Evolutionary conservation across 129 eudicot species (phyloP).

Genomic region (Smallanthus sonchifolius): DNA sequence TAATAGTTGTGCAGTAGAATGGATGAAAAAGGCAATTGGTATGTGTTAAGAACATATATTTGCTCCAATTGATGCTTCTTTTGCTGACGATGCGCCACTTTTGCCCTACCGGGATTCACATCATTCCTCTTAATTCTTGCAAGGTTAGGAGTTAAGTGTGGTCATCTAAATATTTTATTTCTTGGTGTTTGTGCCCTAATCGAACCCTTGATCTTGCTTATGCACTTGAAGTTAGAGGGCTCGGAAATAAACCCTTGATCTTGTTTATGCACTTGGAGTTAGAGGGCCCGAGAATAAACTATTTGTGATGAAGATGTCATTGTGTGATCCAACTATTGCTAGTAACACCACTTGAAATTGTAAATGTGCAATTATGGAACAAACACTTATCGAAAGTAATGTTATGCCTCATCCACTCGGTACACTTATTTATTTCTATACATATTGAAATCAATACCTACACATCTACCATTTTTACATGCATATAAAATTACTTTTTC

Average conservation of each 20-base stretch:
- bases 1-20: conserved; percentile 75
- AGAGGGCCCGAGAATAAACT: no score
- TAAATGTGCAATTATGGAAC: no score
- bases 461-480: no score
- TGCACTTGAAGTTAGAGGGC: conserved; percentile 70
- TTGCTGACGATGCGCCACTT: conserved; percentile 94
- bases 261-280: no score
- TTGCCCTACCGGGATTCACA: conserved; percentile 91
- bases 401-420: no score
- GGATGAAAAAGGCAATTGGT: conserved; percentile 87
- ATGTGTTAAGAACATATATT: conserved; percentile 83
- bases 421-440: no score
- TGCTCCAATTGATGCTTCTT: conserved; percentile 92
- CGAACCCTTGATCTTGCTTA: conserved; percentile 96
- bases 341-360: no score
- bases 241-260: conserved; percentile 59
- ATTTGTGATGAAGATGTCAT: no score
- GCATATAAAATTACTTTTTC: no score
- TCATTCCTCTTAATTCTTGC: conserved; percentile 73
- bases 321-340: no score
- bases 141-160: conserved; percentile 41
- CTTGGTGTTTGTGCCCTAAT: conserved; percentile 39
- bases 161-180: background rate
- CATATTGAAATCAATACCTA: no score
- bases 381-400: no score